Base-by-base conservation (phyloP, 2,329 filamentous ascomycete genomes). In the Rutstroemia sydowiana region DNA sequence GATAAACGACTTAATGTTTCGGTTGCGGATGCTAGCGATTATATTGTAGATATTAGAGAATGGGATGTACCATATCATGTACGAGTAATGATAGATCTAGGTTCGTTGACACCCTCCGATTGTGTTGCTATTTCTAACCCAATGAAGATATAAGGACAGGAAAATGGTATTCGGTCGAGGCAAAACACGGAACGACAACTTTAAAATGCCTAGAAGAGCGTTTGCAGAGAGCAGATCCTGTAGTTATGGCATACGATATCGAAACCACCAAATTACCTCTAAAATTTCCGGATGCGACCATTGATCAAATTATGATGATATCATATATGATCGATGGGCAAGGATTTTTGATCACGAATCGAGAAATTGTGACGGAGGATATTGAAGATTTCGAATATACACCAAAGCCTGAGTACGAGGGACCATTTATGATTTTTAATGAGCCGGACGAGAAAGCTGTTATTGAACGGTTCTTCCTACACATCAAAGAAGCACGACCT, bases 261-360 rank as follows among this genome's bases (percentile, higher is more conserved):
- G 93, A 98, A 71, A 98, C 93, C 2, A 92, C 88, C 5, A 98
- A 98, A 66, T 75, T 93, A 14, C 93, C 95, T 1, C 75, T 98
- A 50, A 98, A 98, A 69, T 98, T 98, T 62, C 95, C 93, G 23
- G 95, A 98, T 66, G 85, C 93, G 1, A 80, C 90, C 3, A 85
- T 95, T 57, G 93, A 98, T 71, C 92, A 95, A 68, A 86, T 98
- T 65, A 98, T 98, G 91, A 98, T 98, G 93, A 92, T 98, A 68
- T 98, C 95, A 30, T 98, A 98, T 74, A 98, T 98, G 95, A 97
- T 98, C 63, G 93, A 98, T 62, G 95, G 93, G 0, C 91, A 95
- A 70, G 93, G 93, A 4, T 98, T 97, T 62, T 75, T 98, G 32
- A 97, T 98, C 69, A 98, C 93, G 5, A 98, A 98, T 66, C 83